Evolutionary conservation across 768 basidiomycete genomes (phyloP), one percentile per base, ranked within the genome.

Genomic region (Podaxis mareebaensis): DNA sequence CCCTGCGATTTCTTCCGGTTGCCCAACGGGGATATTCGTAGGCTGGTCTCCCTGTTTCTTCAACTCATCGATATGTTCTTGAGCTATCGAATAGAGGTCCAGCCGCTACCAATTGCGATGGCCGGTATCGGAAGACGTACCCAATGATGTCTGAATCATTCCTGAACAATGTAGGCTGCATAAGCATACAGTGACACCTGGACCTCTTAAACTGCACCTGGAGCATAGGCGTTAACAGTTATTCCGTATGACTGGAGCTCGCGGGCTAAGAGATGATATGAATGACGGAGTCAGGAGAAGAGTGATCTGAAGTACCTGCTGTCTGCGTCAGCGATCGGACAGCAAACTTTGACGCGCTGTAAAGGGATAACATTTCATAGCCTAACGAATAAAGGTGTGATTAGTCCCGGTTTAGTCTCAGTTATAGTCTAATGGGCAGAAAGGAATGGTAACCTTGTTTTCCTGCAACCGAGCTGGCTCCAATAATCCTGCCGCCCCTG

Each of bases 401-500:
- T 39, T 44, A 38, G 42, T 28, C 12, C 26, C 30, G 1, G 42
- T 13, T 15, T 15, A 44, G n/a, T 44, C 42, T 13, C 12, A n/a
- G n/a, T 13, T 8, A 44, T 13, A 8, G 42, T 44, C 36, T 4
- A 10, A 36, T 55, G 38, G 53, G 42, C 3, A 26, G 13, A 30
- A 39, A 24, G 13, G 24, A 42, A 28, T 30, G 26, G n/a, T 13
- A 49, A 71, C 71, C 75, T 67, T 65, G 66, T 60, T 75, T 74
- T 20, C 72, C 77, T 0, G 69, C 63, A 0, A 72, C 3, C 1
- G 78, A 78, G 1, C 67, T 68, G 2, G 77, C 76, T 46, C 88
- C 83, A 30, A 88, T 79, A 61, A 90, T 84, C 20, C 82, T 76
- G 1, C 87, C 84, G 7, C 85, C 81, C 6, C 72, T 74, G 0